These are phyloP conservation scores for Russula dissimulans DNA, from an alignment of 768 basidiomycete genomes.

Conservation along the genomic window DNA sequence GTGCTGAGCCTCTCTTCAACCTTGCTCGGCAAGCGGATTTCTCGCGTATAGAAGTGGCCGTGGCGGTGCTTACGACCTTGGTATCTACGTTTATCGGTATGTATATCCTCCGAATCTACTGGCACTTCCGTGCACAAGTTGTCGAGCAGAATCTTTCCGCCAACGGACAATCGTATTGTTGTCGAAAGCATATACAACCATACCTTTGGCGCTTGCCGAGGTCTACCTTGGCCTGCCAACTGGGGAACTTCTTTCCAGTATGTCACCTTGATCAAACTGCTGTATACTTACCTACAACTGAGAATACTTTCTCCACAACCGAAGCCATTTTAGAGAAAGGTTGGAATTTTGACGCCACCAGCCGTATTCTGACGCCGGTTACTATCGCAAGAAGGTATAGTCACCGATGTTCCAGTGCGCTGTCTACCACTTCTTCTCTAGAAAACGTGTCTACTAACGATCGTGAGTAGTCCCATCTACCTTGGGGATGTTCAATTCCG, in stretches of 20 bases:
- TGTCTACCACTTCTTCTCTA: neutral
- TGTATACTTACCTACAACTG: constrained; percentile 1
- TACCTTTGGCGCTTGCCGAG: constrained; percentile 46
- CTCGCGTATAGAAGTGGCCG: constrained; percentile 36
- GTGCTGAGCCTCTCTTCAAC: constrained; percentile 34
- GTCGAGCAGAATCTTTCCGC: constrained; percentile 46
- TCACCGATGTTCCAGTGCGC: neutral
- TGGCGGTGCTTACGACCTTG: constrained; percentile 35
- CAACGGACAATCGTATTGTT: constrained; percentile 45
- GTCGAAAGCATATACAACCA: constrained; percentile 54
- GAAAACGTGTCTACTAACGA: neutral
- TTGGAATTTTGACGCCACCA: constrained; percentile 45
- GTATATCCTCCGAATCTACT: neutral
- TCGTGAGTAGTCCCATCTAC: constrained; percentile 33
- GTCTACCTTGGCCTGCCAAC: constrained; percentile 43
- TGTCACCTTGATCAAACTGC: constrained; percentile 1
- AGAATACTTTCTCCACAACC: neutral
- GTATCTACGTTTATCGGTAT: constrained; percentile 44
- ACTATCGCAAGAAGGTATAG: neutral
- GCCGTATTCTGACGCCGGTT: constrained; percentile 37
- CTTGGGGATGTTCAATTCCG: constrained; percentile 39
- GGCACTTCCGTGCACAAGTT: neutral
- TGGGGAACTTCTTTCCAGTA: constrained; percentile 29
- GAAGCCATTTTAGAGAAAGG: constrained; percentile 35
- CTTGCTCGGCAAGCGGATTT: constrained; percentile 38